Base-by-base conservation (phyloP, 2,329 filamentous ascomycete species). In the Ophiostoma sp. region DNA sequence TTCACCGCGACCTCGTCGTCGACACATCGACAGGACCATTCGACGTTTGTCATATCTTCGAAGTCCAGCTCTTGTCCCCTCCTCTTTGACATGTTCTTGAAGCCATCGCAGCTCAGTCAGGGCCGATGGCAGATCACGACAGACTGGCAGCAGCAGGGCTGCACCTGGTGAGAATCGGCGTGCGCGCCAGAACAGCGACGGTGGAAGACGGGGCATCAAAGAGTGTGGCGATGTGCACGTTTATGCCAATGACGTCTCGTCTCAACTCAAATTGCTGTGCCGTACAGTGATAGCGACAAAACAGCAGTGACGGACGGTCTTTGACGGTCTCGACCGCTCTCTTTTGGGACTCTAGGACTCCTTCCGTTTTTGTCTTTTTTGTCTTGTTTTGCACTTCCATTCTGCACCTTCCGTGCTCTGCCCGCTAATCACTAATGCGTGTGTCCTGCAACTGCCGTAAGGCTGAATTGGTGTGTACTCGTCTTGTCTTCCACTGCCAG, bases 101-200 rank as follows among this genome's bases (percentile, higher is more conserved):
- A 95, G 87, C 93, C 92, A 95, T 78, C 91, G 87, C 70, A 94
- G 83, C 83, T 95, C 92, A 78, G 89, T 90, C 71, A 84, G 83
- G 6, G 92, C 90, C 3, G 90, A 89, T n/a, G 80, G 79, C 2
- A 94, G 79, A 77, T 89, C 87, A 74, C 90, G 86, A 76, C 91
- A 92, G 9, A 86, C 86, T 17, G 86, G 88, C 1, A 95, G 86
- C 4, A 95, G 86, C 1, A 84, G 80, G 8, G 88, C 84, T 5
- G 92, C 84, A 69, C 90, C 82, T 1, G 87, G 84, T 22, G 89
- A 88, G 76, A 87, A 83, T 9, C 80, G 79, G 75, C 82, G 82
- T 74, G 90, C 90, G 77, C 82, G 83, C 75, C 85, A 84, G 74
- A 92, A 80, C 66, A 91, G 83, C 45, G 83, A 82, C 55, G 87